These are phyloP conservation scores for Areca catechu DNA, from an alignment of 176 grass and related monocot species.

Conservation along the genomic window DNA sequence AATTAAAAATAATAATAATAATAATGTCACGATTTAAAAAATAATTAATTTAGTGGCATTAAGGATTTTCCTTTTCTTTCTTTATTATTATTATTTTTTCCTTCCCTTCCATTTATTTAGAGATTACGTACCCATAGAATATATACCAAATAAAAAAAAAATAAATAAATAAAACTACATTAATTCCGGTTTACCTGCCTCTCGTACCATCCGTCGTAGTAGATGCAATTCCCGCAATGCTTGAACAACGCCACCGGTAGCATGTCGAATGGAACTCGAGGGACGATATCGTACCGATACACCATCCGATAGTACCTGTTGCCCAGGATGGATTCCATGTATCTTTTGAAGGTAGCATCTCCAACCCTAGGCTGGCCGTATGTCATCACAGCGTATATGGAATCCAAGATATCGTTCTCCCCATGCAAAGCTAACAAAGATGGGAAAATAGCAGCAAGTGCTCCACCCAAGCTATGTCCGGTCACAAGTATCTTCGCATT, in stretches of 20 bases:
- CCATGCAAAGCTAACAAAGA: slow-evolving; percentile 42
- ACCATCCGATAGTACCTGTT: slow-evolving; percentile 33
- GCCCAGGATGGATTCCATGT: slow-evolving; percentile 3
- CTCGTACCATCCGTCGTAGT: slow-evolving; percentile 61
- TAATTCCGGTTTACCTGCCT: slow-evolving; percentile 7
- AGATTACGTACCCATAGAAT: no score
- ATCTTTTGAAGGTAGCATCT: slow-evolving; percentile 27
- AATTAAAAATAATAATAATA: no score
- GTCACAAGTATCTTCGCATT: slow-evolving; percentile 46
- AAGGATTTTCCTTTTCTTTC: no score
- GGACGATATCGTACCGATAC: slow-evolving; percentile 75
- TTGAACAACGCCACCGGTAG: slow-evolving; percentile 21
- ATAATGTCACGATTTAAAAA: no score
- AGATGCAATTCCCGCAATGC: slow-evolving; percentile 49
- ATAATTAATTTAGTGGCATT: no score
- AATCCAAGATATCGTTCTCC: slow-evolving; percentile 29
- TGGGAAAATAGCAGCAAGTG: slow-evolving; percentile 62
- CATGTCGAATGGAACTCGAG: slow-evolving; percentile 53
- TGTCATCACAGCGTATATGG: slow-evolving; percentile 27
- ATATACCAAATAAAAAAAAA: no score
- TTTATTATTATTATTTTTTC: no score
- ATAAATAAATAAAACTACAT: no score
- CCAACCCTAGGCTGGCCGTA: slow-evolving; percentile 80
- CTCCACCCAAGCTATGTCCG: slow-evolving; percentile 82
- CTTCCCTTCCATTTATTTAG: no score